Base-by-base conservation (phyloP, 345 rosid species). In the Noccaea bulbosa region DNA sequence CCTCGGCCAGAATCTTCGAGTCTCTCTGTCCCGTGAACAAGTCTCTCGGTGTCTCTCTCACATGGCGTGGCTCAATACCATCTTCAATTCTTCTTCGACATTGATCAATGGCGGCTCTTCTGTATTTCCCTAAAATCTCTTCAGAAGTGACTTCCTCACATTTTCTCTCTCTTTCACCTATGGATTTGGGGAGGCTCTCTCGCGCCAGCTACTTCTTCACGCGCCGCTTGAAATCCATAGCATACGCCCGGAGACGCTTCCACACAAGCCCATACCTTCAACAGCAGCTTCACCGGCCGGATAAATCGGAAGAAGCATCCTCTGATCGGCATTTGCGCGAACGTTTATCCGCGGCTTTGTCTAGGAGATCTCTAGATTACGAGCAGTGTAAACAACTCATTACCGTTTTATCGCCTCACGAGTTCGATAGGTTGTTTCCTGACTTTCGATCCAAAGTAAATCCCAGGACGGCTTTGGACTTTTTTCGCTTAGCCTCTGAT, bases 141-240 rank as follows among this genome's bases (percentile, higher is more conserved):
- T 57, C 64, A 38, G 30, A 52, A 15, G 5, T 39, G n/a, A 40
- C 47, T 35, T 46, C 38, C 35, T 58, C 74, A 7, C 45, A n/a
- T 57, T 17, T 67, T 33, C 16, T 41, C 34, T 44, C 56, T 38
- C 47, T 24, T 44, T 63, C 78, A 33, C 59, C 27, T 10, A 90
- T 90, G 96, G 87, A 86, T 81, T 80, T 82, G 82, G 81, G 83
- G 74, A 81, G 80, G 70, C 75, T 83, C 37, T 37, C 83, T 8
- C 84, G 71, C 56, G 58, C 78, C 22, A 67, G 51, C 54, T 70
- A 72, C 51, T 3, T 74, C 8, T 24, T 50, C 66, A 62, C 75
- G 0, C 86, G 84, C 22, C 85, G 83, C 64, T 56, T 81, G 50
- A 78, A 86, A 30, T 77, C 80, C 14, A 51, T 72, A 44, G 53